Conservation (phyloP, 2,329 filamentous ascomycete species). For the Sporothrix dimorphospora region DNA sequence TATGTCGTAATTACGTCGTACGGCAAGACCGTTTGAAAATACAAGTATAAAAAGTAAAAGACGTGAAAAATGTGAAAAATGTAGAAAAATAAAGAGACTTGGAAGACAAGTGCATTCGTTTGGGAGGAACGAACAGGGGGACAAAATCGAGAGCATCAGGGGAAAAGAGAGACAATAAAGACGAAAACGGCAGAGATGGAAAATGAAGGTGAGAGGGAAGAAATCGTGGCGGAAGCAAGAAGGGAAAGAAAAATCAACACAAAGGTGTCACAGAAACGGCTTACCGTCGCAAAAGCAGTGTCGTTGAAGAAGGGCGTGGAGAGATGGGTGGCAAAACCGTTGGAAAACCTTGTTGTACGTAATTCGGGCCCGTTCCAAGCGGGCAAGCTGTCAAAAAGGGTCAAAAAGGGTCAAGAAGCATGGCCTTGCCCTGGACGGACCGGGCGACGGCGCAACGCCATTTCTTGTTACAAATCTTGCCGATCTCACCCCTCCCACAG, state of each 20-base stretch:
- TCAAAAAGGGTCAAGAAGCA: too few species aligned
- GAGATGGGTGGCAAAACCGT: neutral
- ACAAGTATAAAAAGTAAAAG: too few species aligned
- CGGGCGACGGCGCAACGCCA: slow-evolving; percentile 3
- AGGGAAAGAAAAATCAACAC: neutral
- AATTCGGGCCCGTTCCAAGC: neutral
- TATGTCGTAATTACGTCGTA: neutral
- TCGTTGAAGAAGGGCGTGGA: neutral
- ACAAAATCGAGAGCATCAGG: too few species aligned
- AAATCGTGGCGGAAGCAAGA: neutral
- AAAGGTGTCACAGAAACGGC: neutral
- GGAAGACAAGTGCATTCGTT: too few species aligned
- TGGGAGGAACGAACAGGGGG: neutral
- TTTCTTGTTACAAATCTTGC: too few species aligned
- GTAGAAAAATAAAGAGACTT: neutral
- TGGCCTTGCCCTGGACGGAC: slow-evolving; percentile 1
- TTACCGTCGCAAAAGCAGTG: neutral
- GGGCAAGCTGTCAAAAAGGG: too few species aligned
- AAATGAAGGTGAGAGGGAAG: neutral
- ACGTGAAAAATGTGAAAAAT: too few species aligned
- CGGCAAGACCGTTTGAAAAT: too few species aligned
- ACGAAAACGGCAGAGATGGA: too few species aligned
- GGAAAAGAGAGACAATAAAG: neutral
- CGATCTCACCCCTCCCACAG: neutral
- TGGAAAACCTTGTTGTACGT: neutral